These are phyloP conservation scores for Scleroderma bovista DNA, from an alignment of 768 basidiomycete species.

Conservation along the genomic window DNA sequence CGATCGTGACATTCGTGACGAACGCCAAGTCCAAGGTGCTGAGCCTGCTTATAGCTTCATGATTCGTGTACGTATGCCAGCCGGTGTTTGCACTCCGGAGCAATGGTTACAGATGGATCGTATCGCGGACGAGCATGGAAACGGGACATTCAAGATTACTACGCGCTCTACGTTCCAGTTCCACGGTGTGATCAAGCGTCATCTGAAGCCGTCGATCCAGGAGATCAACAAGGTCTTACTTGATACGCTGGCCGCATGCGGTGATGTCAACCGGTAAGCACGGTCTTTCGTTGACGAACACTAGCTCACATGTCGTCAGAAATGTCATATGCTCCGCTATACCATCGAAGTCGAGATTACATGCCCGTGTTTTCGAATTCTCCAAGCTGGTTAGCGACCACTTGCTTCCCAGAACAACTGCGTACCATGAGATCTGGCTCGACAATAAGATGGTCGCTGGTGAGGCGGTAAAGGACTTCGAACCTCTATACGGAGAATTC, in stretches of 20 bases:
- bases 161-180: slow-evolving; percentile 99
- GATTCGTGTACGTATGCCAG: slow-evolving; percentile 96
- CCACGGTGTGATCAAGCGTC: slow-evolving; percentile 96
- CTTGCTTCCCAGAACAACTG: slow-evolving; percentile 83
- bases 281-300: not conserved
- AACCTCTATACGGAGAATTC: slow-evolving; percentile 96
- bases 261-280: slow-evolving; percentile 87
- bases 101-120: slow-evolving; percentile 97
- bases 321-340: slow-evolving; percentile 91
- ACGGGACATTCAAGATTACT: slow-evolving; percentile 93
- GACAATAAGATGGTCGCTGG: slow-evolving; percentile 96
- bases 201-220: slow-evolving; percentile 94
- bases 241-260: slow-evolving; percentile 97
- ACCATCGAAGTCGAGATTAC: slow-evolving; percentile 83
- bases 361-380: slow-evolving; percentile 78
- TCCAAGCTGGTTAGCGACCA: slow-evolving; percentile 79
- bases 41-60: slow-evolving; percentile 98
- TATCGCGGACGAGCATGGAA: slow-evolving; percentile 94
- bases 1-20: slow-evolving; percentile 97
- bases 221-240: slow-evolving; percentile 87
- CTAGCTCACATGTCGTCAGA: slow-evolving; percentile 33
- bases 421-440: slow-evolving; percentile 99
- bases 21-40: slow-evolving; percentile 84
- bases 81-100: slow-evolving; percentile 84
- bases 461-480: slow-evolving; percentile 88